Evolutionary conservation across 1,284 basidiomycete species (phyloP).

Genomic region (Ceraceosorus guamensis): DNA sequence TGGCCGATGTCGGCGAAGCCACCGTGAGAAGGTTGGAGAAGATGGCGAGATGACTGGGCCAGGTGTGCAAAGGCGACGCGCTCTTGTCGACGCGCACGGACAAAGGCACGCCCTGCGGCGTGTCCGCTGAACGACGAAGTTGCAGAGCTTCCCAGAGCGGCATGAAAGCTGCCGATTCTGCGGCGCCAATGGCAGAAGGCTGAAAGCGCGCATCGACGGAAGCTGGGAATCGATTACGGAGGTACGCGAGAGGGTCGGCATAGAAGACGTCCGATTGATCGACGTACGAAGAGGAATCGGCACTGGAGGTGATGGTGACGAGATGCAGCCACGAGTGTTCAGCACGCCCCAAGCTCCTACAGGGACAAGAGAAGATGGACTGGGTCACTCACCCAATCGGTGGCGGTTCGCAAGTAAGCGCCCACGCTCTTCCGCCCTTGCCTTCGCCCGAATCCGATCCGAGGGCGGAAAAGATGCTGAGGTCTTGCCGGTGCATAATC

Average conservation of each 20-base stretch:
- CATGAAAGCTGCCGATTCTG: not conserved
- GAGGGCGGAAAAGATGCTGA: too few relatives aligned
- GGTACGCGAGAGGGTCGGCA: constrained; percentile 62
- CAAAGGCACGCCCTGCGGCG: too few relatives aligned
- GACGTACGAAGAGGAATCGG: constrained; percentile 53
- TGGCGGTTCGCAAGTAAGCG: constrained; percentile 79
- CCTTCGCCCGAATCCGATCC: too few relatives aligned
- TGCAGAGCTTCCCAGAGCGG: not conserved
- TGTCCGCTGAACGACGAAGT: too few relatives aligned
- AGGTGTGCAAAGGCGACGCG: constrained; percentile 48
- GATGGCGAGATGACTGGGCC: constrained; percentile 72
- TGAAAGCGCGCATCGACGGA: constrained; percentile 63
- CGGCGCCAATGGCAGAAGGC: constrained; percentile 55
- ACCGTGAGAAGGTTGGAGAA: constrained; percentile 64
- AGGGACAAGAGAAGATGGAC: too few relatives aligned
- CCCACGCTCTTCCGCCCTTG: constrained; percentile 57
- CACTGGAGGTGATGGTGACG: too few relatives aligned
- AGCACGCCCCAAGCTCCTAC: too few relatives aligned
- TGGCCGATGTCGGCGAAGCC: constrained; percentile 25
- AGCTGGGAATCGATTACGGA: constrained; percentile 61
- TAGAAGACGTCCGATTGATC: constrained; percentile 85
- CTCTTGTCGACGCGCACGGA: too few relatives aligned
- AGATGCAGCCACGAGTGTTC: too few relatives aligned
- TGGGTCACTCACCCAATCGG: not conserved
- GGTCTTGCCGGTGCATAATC: constrained; percentile 60